Evolutionary conservation across 1,284 basidiomycete species (phyloP).

Genomic region (Golubevia sp.): DNA sequence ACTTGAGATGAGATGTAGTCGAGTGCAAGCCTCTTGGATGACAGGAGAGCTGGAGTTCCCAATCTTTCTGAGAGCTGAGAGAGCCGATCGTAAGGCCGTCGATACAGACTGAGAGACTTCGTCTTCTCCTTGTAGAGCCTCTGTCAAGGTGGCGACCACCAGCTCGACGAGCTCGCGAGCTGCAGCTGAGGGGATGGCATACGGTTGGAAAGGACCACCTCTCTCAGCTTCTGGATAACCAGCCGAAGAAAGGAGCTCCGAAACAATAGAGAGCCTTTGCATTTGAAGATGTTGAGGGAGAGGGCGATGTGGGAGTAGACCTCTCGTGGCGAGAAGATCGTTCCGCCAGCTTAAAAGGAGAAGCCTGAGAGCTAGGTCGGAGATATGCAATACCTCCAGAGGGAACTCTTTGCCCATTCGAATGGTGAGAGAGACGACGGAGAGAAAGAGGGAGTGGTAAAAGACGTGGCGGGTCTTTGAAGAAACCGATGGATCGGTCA

Average conservation of each 20-base stretch:
- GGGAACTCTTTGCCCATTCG: not conserved
- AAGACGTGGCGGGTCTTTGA: conserved; percentile 9
- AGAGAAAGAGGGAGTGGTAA: conserved; percentile 14
- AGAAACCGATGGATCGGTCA: conserved; percentile 8
- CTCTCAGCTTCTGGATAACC: not conserved
- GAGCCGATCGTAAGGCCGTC: no score
- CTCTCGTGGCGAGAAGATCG: not conserved
- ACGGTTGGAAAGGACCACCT: not conserved
- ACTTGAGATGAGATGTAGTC: no score
- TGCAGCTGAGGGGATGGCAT: no score
- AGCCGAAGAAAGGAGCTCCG: not conserved
- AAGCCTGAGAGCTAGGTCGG: not conserved
- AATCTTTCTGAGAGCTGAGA: no score
- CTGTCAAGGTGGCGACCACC: no score
- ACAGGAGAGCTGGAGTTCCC: no score
- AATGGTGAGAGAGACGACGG: not conserved
- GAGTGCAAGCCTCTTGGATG: no score
- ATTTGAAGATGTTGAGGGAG: not conserved
- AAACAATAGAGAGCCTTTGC: not conserved
- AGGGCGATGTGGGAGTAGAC: no score
- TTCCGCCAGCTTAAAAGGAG: not conserved
- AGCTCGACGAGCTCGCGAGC: no score
- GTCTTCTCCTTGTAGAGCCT: no score
- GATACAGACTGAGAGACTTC: no score
- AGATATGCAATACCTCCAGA: not conserved